Evolutionary conservation across 345 rosid genomes (phyloP), one percentile per base, ranked within the genome.

Genomic region (Pelargonium nanum): DNA sequence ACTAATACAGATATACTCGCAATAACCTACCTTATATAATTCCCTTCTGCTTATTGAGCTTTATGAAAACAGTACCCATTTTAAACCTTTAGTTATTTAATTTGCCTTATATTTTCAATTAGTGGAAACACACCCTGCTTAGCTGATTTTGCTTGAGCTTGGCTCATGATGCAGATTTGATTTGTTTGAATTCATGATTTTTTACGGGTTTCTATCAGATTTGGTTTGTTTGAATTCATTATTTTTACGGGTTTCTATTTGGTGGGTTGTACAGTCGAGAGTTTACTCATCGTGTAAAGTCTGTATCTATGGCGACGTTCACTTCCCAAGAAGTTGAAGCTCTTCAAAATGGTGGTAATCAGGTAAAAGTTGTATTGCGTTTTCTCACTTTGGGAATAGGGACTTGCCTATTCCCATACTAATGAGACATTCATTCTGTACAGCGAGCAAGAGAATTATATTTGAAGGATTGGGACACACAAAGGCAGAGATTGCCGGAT

Each of bases 331-430:
- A 93, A 80, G 99, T 93, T 70, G 96, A 89, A 72, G 85, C 86
- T 28, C 97, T 93, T 77, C 97, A 93, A 72, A 84, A 71, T 67
- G 99, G 99, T 65, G 97, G 99, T 57, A 93, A 93, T 83, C 97
- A 93, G 97, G 97, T 93, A 75, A 19, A 19, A 58, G 52, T 57
- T 40, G n/a, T 55, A 61, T 53, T 55, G 40, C 19, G 22, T 24
- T 21, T 12, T 28, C 57, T 58, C 22, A 28, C 53, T 1, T 10
- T 44, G 57, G 71, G 48, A 68, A 70, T 45, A 24, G 16, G 15
- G 12, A 4, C 52, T 56, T 63, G 26, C 20, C 69, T 78, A 22
- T 58, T 52, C 9, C 22, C 23, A 24, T 59, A 15, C 62, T 74
- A 63, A 76, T 68, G 57, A 63, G 50, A 70, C 64, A 4, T 28